Conservation (phyloP, 2,329 filamentous ascomycete genomes). For the Pseudocercospora musae region DNA sequence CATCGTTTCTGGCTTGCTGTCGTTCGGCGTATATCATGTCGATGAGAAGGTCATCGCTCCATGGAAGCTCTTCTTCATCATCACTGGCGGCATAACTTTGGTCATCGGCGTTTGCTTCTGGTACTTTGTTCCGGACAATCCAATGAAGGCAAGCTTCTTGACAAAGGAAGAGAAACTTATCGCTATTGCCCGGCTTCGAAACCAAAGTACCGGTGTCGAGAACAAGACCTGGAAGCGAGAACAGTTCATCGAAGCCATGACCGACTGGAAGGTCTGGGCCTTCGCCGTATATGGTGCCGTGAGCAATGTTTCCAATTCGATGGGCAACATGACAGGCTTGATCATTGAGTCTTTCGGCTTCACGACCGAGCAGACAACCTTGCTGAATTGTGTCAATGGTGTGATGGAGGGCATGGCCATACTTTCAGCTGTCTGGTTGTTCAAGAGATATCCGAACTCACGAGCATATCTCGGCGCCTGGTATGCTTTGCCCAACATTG, state of each 20-base stretch:
- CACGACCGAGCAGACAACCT: constrained; percentile 13
- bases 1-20: constrained; percentile 13
- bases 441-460: constrained; percentile 13
- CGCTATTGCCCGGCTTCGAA: constrained; percentile 41
- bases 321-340: constrained; percentile 14
- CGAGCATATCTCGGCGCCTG: constrained; percentile 12
- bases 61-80: constrained; percentile 55
- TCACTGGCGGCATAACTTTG: constrained; percentile 43
- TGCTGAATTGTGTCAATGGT: constrained; percentile 9
- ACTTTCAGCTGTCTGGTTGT: constrained; percentile 8
- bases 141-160: constrained; percentile 33
- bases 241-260: constrained; percentile 46
- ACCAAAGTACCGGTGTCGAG: constrained; percentile 49
- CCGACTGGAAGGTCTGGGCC: constrained; percentile 42
- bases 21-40: constrained; percentile 52
- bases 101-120: constrained; percentile 35
- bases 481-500: constrained; percentile 13
- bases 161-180: constrained; percentile 22
- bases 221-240: constrained; percentile 48
- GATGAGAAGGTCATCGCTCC: constrained; percentile 54
- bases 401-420: constrained; percentile 12
- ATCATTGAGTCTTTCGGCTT: constrained; percentile 18
- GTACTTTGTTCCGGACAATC: constrained; percentile 40
- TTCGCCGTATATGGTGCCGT: constrained; percentile 15
- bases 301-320: constrained; percentile 14